Percentiles rank a stretch among this genome's conserved stretches.
Conservation (phyloP, 2,329 filamentous ascomycete genomes). For the Pseudogymnoascus sp. region DNA sequence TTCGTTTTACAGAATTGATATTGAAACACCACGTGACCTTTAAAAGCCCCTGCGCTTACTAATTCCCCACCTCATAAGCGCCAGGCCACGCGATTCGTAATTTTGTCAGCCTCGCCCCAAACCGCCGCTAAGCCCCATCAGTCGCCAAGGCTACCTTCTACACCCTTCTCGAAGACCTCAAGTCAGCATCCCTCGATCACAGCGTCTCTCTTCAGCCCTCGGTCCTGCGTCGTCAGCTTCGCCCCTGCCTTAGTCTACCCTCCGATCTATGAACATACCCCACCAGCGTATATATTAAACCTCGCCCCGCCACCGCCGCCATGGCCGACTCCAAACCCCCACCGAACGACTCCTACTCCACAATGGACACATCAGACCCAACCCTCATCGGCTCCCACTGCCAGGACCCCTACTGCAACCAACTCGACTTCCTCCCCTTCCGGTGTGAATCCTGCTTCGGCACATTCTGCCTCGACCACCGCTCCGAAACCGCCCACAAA, state of each 20-base stretch:
- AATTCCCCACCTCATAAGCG: neutral
- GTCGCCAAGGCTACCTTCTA: slow-evolving; percentile 4
- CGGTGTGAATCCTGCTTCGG: slow-evolving; percentile 79
- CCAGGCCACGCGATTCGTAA: neutral
- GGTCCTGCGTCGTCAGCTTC: neutral
- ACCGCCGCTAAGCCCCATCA: neutral
- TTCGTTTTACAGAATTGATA: neutral
- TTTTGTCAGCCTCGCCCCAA: slow-evolving; percentile 1
- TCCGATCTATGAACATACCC: neutral
- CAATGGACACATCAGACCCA: slow-evolving; percentile 70
- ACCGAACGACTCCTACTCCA: slow-evolving; percentile 53
- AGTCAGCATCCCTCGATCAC: neutral
- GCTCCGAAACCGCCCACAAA: slow-evolving; percentile 73
- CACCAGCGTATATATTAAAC: slow-evolving; percentile 4
- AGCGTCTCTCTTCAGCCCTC: neutral
- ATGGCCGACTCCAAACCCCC: slow-evolving; percentile 47
- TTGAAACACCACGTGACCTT: neutral
- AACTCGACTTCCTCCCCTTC: slow-evolving; percentile 94
- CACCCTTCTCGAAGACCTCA: slow-evolving; percentile 5
- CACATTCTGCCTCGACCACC: slow-evolving; percentile 91
- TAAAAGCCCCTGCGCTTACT: neutral
- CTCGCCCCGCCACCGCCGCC: slow-evolving; percentile 18
- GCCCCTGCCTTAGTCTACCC: neutral
- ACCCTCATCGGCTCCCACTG: slow-evolving; percentile 85
- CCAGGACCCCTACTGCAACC: slow-evolving; percentile 83